phyloP scores from a whole-genome alignment of 2,329 filamentous ascomycete genomes.

The Colletotrichum sojae region DNA sequence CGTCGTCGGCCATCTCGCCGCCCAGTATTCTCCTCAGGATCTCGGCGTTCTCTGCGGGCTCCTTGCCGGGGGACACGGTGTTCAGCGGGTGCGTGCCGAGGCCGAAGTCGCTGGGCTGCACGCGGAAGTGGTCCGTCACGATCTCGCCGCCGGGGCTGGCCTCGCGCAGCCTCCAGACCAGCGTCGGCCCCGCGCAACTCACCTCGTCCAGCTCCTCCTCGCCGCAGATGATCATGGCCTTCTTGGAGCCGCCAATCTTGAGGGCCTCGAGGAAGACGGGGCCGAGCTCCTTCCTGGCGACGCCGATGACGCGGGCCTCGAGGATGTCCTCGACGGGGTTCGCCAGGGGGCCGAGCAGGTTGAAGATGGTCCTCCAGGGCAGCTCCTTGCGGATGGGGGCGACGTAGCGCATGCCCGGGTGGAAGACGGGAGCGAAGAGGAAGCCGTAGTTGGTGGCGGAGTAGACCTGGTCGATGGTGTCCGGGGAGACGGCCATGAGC shows the following conservation, averaged over 20 bases:
- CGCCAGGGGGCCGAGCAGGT: conserved; percentile 91
- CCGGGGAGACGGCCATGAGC: conserved; percentile 80
- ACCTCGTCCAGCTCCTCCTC: conserved; percentile 97
- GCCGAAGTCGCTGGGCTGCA: conserved; percentile 91
- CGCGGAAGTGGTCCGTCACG: conserved; percentile 80
- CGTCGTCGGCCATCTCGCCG: conserved; percentile 79
- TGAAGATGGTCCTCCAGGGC: conserved; percentile 97
- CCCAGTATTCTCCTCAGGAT: conserved; percentile 84
- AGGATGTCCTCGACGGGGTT: conserved; percentile 89
- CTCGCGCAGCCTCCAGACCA: conserved; percentile 83
- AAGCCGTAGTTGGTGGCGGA: conserved; percentile 90
- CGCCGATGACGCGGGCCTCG: conserved; percentile 93
- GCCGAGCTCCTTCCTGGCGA: conserved; percentile 88
- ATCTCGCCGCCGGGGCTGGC: conserved; percentile 53
- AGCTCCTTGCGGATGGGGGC: conserved; percentile 88
- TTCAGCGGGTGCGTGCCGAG: conserved; percentile 80
- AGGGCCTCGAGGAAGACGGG: conserved; percentile 91
- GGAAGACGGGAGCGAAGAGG: conserved; percentile 95
- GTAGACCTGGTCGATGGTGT: conserved; percentile 81
- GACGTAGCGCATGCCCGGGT: conserved; percentile 93
- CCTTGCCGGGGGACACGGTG: conserved; percentile 87
- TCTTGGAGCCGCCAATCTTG: conserved; percentile 80
- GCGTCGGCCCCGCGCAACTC: conserved; percentile 88
- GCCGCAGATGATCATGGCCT: conserved; percentile 92
- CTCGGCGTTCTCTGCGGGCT: conserved; percentile 87